Conservation (phyloP, 2,329 filamentous ascomycete species). For the Pyricularia sp. region DNA sequence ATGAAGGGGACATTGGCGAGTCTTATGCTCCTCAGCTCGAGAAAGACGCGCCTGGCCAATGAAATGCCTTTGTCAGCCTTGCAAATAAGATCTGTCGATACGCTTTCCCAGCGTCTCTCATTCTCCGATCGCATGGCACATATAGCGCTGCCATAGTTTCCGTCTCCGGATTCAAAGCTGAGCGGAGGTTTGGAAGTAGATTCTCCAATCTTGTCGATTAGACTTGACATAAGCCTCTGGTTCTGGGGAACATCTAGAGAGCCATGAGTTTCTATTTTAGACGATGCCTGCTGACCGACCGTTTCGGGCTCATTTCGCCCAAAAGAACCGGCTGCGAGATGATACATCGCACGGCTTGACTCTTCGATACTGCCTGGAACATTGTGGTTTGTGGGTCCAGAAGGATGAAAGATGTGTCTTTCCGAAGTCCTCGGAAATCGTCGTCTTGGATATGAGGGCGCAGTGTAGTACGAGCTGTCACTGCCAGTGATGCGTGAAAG, state of each 20-base stretch:
- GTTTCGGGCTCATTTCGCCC: not conserved
- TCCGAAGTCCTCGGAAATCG: too few species aligned
- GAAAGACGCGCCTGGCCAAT: constrained; percentile 10
- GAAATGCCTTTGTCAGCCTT: constrained; percentile 6
- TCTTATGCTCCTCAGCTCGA: constrained; percentile 11
- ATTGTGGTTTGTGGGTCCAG: too few species aligned
- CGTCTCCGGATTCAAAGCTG: not conserved
- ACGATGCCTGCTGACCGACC: not conserved
- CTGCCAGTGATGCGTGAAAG: not conserved
- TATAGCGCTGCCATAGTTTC: constrained; percentile 2
- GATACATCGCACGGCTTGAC: too few species aligned
- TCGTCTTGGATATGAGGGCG: not conserved
- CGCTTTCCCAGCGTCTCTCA: not conserved
- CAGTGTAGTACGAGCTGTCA: not conserved
- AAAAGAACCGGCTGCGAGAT: not conserved
- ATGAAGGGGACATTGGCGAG: constrained; percentile 11
- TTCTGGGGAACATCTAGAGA: constrained; percentile 5
- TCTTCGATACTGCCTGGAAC: too few species aligned
- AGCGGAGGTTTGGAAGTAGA: not conserved
- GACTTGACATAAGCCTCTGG: constrained; percentile 5
- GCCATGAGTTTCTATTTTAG: not conserved
- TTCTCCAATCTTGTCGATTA: not conserved
- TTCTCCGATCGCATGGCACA: constrained; percentile 1
- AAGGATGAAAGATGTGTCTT: too few species aligned
- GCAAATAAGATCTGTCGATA: not conserved